Evolutionary conservation across 2,329 filamentous ascomycete genomes (phyloP), one percentile per base, ranked within the genome.

Genomic region (Penicillium capsulatum): DNA sequence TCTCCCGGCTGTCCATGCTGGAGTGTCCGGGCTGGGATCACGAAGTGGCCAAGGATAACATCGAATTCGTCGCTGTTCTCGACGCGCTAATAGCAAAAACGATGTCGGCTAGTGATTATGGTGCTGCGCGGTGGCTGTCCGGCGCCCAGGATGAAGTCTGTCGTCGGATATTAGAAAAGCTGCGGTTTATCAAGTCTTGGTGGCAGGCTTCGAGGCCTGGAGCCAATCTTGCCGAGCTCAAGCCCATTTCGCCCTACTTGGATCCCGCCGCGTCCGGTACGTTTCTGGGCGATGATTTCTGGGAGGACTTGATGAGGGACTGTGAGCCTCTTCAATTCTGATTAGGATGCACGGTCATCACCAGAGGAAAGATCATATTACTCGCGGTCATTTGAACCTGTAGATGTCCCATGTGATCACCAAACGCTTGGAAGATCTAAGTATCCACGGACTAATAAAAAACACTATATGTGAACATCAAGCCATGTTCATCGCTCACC

Each of bases 301-400:
- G 33, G 33, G 33, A 35, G n/a, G 33, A 28, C 10, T 35, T 35
- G 22, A 35, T 35, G 33, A 27, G 16, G 3, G 20, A 35, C 14
- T 35, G 33, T 11, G 33, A 35, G 20, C 33, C 33, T 9, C 16
- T 35, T 10, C 19, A 35, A 14, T 35, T 35, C 13, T 35, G 19
- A 27, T n/a, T n/a, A n/a, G n/a, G n/a, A n/a, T n/a, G n/a, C n/a
- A n/a, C n/a, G n/a, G n/a, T n/a, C n/a, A n/a, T n/a, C n/a, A n/a
- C n/a, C n/a, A n/a, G n/a, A n/a, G n/a, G n/a, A n/a, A n/a, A n/a
- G n/a, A n/a, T n/a, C n/a, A n/a, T n/a, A n/a, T n/a, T n/a, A n/a
- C n/a, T n/a, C n/a, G n/a, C n/a, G n/a, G n/a, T n/a, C n/a, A n/a
- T n/a, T n/a, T n/a, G n/a, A n/a, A n/a, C n/a, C n/a, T n/a, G n/a